These are phyloP conservation scores for Chaetomium sp. DNA, from an alignment of 2,329 filamentous ascomycete genomes.

Conservation along the genomic window DNA sequence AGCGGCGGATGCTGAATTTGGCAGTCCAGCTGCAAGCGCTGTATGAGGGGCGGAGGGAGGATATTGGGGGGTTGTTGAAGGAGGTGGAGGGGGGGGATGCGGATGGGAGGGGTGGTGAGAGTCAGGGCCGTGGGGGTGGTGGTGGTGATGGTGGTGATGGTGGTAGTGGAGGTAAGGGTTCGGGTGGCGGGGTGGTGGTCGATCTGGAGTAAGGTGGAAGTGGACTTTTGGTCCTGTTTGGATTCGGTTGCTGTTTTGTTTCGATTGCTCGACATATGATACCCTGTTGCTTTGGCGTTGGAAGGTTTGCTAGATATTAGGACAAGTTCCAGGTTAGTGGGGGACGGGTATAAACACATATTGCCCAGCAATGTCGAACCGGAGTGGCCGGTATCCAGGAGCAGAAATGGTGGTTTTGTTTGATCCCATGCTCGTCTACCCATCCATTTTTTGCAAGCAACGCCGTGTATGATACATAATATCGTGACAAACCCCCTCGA, in stretches of 20 bases:
- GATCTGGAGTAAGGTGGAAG: not conserved
- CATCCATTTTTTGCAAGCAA: conserved; percentile 8
- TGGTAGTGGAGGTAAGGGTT: not conserved
- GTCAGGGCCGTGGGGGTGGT: not conserved
- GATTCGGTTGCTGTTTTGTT: not conserved
- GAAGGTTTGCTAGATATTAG: not conserved
- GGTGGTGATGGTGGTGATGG: not conserved
- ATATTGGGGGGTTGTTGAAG: conserved; percentile 11
- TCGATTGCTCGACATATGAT: conserved; percentile 1
- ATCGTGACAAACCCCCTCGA: conserved; percentile 6
- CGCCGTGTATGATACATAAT: conserved; percentile 12
- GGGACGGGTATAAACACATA: not conserved
- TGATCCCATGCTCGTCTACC: conserved; percentile 10
- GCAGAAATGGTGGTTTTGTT: not conserved
- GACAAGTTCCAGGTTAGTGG: no score
- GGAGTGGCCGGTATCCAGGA: not conserved
- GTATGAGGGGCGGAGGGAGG: conserved; percentile 17
- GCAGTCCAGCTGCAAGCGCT: conserved; percentile 18
- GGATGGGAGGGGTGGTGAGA: not conserved
- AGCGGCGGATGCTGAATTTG: conserved; percentile 17
- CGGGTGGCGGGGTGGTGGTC: not conserved
- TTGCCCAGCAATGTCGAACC: not conserved
- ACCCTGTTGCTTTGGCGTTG: conserved; percentile 7
- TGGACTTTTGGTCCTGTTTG: not conserved
- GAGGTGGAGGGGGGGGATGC: not conserved